These are phyloP conservation scores for Hansenula anomala DNA, from an alignment of 1,139 yeast genomes.

Conservation along the genomic window DNA sequence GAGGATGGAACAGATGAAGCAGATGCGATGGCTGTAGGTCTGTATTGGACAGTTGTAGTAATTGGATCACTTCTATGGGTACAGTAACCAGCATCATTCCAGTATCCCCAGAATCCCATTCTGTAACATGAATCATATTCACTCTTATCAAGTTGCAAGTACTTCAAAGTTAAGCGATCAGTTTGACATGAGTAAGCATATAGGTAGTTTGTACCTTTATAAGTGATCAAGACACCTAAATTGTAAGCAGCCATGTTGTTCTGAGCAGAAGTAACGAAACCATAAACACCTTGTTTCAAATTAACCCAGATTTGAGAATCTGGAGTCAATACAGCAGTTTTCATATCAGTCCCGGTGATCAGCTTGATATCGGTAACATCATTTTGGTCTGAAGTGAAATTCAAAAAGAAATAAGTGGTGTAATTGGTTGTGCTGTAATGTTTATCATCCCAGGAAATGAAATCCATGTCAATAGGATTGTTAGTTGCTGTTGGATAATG, in stretches of 20 bases:
- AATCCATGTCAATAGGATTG: slow-evolving; percentile 4
- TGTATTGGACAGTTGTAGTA: slow-evolving; percentile 15
- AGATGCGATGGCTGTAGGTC: slow-evolving; percentile 8
- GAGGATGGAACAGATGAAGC: too few relatives aligned
- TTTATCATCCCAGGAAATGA: background rate
- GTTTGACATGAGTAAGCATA: slow-evolving; percentile 7
- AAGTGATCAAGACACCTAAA: slow-evolving; percentile 6
- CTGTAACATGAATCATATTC: slow-evolving; percentile 6
- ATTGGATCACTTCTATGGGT: slow-evolving; percentile 12
- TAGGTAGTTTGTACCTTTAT: slow-evolving; percentile 6
- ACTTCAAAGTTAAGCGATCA: background rate
- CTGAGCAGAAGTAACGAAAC: background rate
- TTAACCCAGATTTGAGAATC: slow-evolving; percentile 10
- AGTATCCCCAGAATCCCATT: slow-evolving; percentile 4
- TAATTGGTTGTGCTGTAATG: background rate
- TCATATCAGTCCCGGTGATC: slow-evolving; percentile 5
- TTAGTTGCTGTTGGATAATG: slow-evolving; percentile 3
- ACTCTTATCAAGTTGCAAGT: background rate
- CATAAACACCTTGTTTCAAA: slow-evolving; percentile 13
- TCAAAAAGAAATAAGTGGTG: slow-evolving; percentile 10
- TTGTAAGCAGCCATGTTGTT: slow-evolving; percentile 2
- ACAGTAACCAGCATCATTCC: slow-evolving; percentile 1
- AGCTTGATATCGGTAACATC: slow-evolving; percentile 14
- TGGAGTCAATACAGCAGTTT: background rate
- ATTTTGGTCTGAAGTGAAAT: slow-evolving; percentile 13